phyloP scores from a whole-genome alignment of 805 yeast species.

The Candida bentonensis region DNA sequence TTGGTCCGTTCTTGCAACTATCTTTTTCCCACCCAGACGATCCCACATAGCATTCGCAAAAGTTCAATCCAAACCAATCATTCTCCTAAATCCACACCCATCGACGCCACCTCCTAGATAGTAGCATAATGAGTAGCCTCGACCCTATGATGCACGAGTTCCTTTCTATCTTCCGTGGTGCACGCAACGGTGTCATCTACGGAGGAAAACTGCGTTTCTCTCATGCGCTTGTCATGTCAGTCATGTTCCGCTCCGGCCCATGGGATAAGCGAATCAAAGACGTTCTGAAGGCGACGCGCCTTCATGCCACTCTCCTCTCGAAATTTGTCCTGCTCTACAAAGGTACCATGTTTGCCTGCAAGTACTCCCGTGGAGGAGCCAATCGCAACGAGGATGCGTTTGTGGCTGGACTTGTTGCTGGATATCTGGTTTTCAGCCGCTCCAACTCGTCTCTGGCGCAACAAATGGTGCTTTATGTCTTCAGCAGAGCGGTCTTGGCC shows the following conservation, averaged over 20 bases:
- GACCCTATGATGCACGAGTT: conserved; percentile 25
- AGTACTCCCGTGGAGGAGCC: conserved; percentile 11
- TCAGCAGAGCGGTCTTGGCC: conserved; percentile 54
- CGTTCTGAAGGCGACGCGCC: conserved; percentile 37
- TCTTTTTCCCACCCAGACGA: too few species aligned
- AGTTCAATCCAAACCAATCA: too few species aligned
- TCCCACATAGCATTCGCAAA: too few species aligned
- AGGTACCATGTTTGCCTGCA: conserved; percentile 18
- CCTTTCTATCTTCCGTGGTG: conserved; percentile 26
- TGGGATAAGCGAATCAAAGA: conserved; percentile 25
- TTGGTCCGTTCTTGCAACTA: too few species aligned
- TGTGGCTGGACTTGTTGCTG: conserved; percentile 27
- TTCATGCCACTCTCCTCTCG: conserved; percentile 44
- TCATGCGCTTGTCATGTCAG: conserved; percentile 49
- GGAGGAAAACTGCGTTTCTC: conserved; percentile 51
- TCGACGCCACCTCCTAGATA: too few species aligned
- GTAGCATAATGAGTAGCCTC: too few species aligned
- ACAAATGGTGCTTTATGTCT: conserved; percentile 61
- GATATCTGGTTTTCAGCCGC: conserved; percentile 27
- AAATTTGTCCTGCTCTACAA: conserved; percentile 42
- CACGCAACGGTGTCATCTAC: conserved; percentile 38
- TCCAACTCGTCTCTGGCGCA: conserved; percentile 37
- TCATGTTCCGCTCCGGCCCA: conserved; percentile 41
- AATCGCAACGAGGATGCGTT: conserved; percentile 14
- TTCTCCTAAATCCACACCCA: too few species aligned